Evolutionary conservation across 1,284 basidiomycete species (phyloP).

Genomic region (Amylostereum chailletii): DNA sequence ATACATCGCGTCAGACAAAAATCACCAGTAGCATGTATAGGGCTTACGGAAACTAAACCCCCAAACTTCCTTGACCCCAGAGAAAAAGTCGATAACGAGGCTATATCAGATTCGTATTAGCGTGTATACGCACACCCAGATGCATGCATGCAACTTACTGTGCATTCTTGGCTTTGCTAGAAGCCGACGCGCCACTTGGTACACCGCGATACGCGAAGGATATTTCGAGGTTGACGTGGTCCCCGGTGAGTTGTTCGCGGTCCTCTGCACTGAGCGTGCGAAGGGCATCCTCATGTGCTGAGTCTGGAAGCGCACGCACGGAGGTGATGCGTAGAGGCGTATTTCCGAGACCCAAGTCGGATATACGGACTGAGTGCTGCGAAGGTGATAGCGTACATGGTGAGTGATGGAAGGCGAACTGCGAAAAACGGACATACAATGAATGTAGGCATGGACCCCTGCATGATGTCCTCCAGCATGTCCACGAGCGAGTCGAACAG

Average conservation of each 20-base stretch:
- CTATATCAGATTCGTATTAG: constrained; percentile 6
- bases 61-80: constrained; percentile 44
- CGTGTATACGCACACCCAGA: too few relatives aligned
- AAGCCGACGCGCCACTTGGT: constrained; percentile 33
- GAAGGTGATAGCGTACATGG: neutral
- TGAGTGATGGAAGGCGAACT: neutral
- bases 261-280: constrained; percentile 16
- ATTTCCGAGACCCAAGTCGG: constrained; percentile 25
- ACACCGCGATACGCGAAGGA: constrained; percentile 68
- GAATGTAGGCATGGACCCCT: constrained; percentile 27
- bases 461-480: constrained; percentile 34
- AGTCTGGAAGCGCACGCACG: constrained; percentile 26
- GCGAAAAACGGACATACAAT: constrained; percentile 18
- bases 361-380: constrained; percentile 27
- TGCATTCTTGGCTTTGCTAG: constrained; percentile 47
- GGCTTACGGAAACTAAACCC: constrained; percentile 32
- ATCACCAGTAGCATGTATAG: neutral
- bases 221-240: constrained; percentile 60
- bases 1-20: constrained; percentile 23
- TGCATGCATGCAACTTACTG: constrained; percentile 27
- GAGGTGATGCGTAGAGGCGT: constrained; percentile 27
- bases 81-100: constrained; percentile 67
- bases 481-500: constrained; percentile 26
- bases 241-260: constrained; percentile 18
- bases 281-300: constrained; percentile 11